Conservation (phyloP, 306 rosid genomes). For the Vigna hirtella region DNA sequence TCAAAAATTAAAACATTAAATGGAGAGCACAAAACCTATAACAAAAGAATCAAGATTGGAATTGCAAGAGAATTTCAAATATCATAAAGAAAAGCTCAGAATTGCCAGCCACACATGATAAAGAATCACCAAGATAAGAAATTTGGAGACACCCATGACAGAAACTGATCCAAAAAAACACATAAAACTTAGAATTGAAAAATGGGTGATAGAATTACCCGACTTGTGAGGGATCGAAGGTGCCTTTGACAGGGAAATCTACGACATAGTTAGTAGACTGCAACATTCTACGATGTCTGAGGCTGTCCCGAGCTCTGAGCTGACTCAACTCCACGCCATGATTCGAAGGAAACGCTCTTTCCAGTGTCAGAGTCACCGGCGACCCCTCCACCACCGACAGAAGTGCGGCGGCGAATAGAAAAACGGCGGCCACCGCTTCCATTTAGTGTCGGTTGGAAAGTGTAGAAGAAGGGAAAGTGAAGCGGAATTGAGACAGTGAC, state of each 20-base stretch:
- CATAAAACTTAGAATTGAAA: background rate
- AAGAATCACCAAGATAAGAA: background rate
- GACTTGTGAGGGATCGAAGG: constrained; percentile 69
- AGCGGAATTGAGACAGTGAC: background rate
- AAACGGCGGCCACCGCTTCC: constrained; percentile 48
- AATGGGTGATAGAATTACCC: constrained; percentile 60
- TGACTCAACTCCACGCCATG: constrained; percentile 64
- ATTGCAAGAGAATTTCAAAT: background rate
- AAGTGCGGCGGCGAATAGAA: constrained; percentile 50
- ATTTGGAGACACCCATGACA: background rate
- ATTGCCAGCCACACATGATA: background rate
- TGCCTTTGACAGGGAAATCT: constrained; percentile 73
- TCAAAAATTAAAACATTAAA: background rate
- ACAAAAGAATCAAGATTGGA: background rate
- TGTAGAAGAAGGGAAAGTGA: constrained; percentile 7
- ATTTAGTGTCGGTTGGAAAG: constrained; percentile 33
- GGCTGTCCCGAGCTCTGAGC: constrained; percentile 66
- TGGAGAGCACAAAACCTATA: constrained; percentile 17
- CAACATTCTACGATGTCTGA: constrained; percentile 78
- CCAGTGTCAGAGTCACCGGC: constrained; percentile 64
- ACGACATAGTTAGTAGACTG: constrained; percentile 65
- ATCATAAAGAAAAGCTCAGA: background rate
- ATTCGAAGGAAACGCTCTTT: constrained; percentile 78
- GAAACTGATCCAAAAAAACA: constrained; percentile 22
- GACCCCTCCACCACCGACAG: constrained; percentile 45